Percentiles rank a stretch among this genome's conserved stretches.
Evolutionary conservation across 169 alveolate genomes (phyloP).

Genomic region (Cryptosporidium ryanae): DNA sequence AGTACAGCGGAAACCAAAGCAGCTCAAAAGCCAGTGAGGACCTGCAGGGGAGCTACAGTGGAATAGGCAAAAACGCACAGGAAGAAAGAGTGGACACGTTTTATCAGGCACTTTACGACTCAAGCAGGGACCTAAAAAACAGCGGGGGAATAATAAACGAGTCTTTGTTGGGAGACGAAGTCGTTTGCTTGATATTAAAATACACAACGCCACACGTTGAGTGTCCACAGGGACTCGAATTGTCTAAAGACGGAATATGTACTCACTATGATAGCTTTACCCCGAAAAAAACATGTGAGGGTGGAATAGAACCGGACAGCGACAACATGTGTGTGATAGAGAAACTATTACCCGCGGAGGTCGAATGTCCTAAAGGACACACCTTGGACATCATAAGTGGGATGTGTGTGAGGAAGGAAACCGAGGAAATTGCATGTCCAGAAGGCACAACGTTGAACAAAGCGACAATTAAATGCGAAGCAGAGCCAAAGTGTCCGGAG

Average conservation of each 20-base stretch:
- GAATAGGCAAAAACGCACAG: neutral
- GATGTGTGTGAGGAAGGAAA: constrained; percentile 61
- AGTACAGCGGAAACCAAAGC: neutral
- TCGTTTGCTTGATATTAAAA: constrained; percentile 49
- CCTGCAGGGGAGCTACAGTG: neutral
- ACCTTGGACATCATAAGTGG: constrained; percentile 59
- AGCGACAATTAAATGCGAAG: constrained; percentile 45
- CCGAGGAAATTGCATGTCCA: constrained; percentile 49
- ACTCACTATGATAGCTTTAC: constrained; percentile 31
- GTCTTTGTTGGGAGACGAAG: constrained; percentile 55
- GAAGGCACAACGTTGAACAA: constrained; percentile 52
- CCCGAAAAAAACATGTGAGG: constrained; percentile 68
- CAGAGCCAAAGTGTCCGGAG: constrained; percentile 52
- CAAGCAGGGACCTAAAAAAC: constrained; percentile 28
- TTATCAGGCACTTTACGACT: constrained; percentile 62
- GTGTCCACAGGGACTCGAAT: constrained; percentile 64
- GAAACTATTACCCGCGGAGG: constrained; percentile 66
- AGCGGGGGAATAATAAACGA: constrained; percentile 62
- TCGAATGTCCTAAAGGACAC: constrained; percentile 64
- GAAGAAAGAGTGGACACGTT: constrained; percentile 21
- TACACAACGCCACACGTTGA: constrained; percentile 30
- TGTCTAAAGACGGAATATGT: constrained; percentile 33
- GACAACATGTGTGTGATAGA: constrained; percentile 67
- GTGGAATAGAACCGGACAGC: constrained; percentile 73
- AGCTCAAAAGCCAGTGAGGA: neutral